Base-by-base conservation (phyloP, 1,139 yeast species). In the Sporopachydermia cereana region DNA sequence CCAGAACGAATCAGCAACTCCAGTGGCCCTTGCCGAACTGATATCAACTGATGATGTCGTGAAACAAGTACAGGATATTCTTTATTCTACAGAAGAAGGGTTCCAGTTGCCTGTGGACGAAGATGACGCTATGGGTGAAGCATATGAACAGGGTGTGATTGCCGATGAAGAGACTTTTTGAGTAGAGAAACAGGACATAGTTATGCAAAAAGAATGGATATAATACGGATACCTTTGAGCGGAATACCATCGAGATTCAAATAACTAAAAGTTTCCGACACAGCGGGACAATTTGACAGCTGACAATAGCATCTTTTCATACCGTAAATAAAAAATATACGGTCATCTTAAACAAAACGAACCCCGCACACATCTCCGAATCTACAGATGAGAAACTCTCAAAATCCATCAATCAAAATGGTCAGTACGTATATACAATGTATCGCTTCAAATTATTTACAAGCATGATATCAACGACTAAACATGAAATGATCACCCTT, bases 71-170 rank as follows among this genome's bases (percentile, higher is more conserved):
- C 91, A 84, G 59, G 77, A 76, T 29, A 84, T 85, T 20, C 63
- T 88, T 51, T 88, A 86, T 57, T 75, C 83, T 4, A 83, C 95
- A 0, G 89, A 83, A 50, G 95, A 84, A 52, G 91, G 95, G 1
- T 78, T 79, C 53, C 73, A 72, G 50, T 62, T 67, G 16, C 74
- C 73, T 16, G 68, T 63, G 41, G 64, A 60, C 24, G 62, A 54
- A 18, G 55, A 52, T 41, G 58, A 51, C 2, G 49, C 44, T 3
- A 55, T 51, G 36, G 50, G 47, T 3, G 52, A 23, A n/a, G 44
- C 49, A 9, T 50, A 54, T 36, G 48, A 57, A 2, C 62, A 46
- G 49, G 50, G 49, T 20, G 47, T 47, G 34, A 48, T 60, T 46
- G 51, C 49, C 36, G 54, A 48, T 21, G 51, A 44, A 47, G 34